These are phyloP conservation scores for Coemansia furcata DNA, from an alignment of 192 early-diverging fungal species.

Conservation along the genomic window DNA sequence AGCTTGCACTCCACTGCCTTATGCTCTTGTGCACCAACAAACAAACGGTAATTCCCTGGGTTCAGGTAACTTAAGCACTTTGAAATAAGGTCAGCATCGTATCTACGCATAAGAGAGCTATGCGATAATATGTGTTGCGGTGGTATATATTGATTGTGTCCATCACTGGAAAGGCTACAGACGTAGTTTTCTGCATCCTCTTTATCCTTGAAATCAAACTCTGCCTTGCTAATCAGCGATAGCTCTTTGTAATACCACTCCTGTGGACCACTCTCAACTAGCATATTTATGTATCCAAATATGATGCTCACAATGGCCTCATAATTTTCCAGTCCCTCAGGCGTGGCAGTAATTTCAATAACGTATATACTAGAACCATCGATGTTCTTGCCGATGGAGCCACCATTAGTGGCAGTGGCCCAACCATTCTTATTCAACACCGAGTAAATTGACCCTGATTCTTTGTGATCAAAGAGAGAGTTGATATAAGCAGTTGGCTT, in stretches of 20 bases:
- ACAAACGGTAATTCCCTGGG: constrained; percentile 57
- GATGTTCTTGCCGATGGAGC: too few species aligned
- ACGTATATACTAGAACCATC: constrained; percentile 15
- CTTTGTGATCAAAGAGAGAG: too few species aligned
- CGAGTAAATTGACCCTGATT: too few species aligned
- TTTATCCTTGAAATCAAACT: constrained; percentile 67
- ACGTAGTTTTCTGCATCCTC: constrained; percentile 49
- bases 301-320: constrained; percentile 15
- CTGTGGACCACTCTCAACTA: constrained; percentile 1
- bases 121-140: constrained; percentile 64
- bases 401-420: too few species aligned
- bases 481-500: too few species aligned
- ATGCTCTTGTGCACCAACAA: constrained; percentile 38
- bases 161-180: not conserved
- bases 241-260: constrained; percentile 33
- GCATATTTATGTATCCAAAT: constrained; percentile 28
- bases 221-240: constrained; percentile 27
- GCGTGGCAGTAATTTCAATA: constrained; percentile 14
- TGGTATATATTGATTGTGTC: constrained; percentile 61
- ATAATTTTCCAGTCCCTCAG: constrained; percentile 12
- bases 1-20: constrained; percentile 20
- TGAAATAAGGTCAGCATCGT: constrained; percentile 59
- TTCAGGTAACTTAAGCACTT: constrained; percentile 57
- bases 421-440: too few species aligned
- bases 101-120: constrained; percentile 60